Evolutionary conservation across 768 basidiomycete species (phyloP).

Genomic region (Rhizopogon vinicolor): DNA sequence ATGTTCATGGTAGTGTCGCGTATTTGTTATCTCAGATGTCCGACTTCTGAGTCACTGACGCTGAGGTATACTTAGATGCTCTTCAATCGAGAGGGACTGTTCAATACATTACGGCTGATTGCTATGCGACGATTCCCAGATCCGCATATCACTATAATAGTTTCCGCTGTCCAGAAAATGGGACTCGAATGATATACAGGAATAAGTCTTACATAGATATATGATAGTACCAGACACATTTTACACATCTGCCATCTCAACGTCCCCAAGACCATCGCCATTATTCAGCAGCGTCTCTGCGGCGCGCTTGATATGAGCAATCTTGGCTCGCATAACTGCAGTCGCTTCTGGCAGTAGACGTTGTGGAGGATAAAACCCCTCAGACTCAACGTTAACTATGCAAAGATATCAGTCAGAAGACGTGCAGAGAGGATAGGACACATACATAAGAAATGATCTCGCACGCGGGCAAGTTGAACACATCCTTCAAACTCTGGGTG

Average conservation of each 20-base stretch:
- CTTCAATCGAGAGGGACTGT: too few species aligned
- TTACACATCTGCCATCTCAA: slow-evolving; percentile 47
- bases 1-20: too few species aligned
- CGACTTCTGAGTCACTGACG: too few species aligned
- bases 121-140: too few species aligned
- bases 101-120: too few species aligned
- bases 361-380: slow-evolving; percentile 84
- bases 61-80: too few species aligned
- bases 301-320: slow-evolving; percentile 52
- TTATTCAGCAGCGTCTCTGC: slow-evolving; percentile 53
- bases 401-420: background rate
- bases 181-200: too few species aligned
- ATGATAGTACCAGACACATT: background rate
- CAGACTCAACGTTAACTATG: slow-evolving; percentile 85
- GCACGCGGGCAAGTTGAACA: slow-evolving; percentile 78
- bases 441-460: slow-evolving; percentile 93
- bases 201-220: too few species aligned
- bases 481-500: slow-evolving; percentile 85
- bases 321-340: slow-evolving; percentile 77
- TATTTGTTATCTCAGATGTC: too few species aligned
- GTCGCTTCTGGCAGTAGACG: slow-evolving; percentile 78
- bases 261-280: slow-evolving; percentile 35
- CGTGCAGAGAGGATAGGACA: slow-evolving; percentile 7
- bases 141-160: too few species aligned
- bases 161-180: too few species aligned